Evolutionary conservation across 345 rosid genomes (phyloP).

Genomic region (Toxicodendron radicans): DNA sequence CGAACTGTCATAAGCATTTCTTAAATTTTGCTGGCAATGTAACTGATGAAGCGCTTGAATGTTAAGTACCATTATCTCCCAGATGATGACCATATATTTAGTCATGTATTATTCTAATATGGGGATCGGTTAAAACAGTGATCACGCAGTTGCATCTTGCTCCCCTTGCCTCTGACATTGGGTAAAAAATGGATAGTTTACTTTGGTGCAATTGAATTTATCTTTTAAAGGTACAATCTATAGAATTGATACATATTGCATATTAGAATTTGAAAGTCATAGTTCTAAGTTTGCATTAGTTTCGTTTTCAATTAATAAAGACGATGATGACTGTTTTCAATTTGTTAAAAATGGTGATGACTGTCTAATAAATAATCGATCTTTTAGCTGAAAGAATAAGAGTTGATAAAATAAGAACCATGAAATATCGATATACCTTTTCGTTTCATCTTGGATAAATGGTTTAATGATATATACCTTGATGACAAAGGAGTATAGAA

Average conservation of each 20-base stretch:
- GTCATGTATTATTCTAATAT: background rate
- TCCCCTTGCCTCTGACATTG: background rate
- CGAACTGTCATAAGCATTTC: background rate
- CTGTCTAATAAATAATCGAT: no score
- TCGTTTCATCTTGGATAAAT: background rate
- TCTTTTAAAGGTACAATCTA: background rate
- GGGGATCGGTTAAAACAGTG: background rate
- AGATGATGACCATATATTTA: background rate
- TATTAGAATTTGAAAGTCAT: background rate
- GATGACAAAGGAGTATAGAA: conserved; percentile 73
- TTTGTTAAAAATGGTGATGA: no score
- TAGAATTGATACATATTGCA: background rate
- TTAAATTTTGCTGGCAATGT: background rate
- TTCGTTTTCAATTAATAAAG: no score
- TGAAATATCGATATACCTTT: background rate
- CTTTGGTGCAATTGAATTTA: background rate
- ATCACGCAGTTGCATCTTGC: background rate
- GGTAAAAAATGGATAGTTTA: background rate
- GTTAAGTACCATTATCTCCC: background rate
- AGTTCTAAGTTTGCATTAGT: background rate
- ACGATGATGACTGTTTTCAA: no score
- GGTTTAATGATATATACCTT: conserved; percentile 49
- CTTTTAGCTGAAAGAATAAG: no score
- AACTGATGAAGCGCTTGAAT: background rate
- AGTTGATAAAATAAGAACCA: no score